Percentiles rank a stretch among this genome's conserved stretches.
phyloP scores from a whole-genome alignment of 306 rosid genomes.

The Ammopiptanthus mongolicus region DNA sequence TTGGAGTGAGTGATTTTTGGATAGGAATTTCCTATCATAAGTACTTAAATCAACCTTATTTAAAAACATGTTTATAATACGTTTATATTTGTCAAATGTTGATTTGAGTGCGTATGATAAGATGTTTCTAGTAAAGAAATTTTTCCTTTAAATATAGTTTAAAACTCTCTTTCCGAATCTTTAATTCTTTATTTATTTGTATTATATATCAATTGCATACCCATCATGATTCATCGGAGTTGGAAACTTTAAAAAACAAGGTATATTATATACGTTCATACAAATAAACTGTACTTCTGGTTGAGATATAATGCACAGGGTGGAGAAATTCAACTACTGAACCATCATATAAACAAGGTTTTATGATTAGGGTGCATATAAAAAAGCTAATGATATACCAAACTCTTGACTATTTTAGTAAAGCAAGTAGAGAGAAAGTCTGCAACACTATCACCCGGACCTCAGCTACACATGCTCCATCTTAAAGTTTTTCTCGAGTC shows the following conservation, averaged over 20 bases:
- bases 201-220: not conserved
- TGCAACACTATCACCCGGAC: not conserved
- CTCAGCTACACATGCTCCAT: conserved; percentile 20
- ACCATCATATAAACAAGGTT: not conserved
- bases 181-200: not conserved
- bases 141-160: not conserved
- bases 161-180: not conserved
- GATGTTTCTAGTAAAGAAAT: too few relatives aligned
- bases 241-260: not conserved
- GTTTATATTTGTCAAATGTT: too few relatives aligned
- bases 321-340: not conserved
- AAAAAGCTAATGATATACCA: not conserved
- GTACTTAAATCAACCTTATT: too few relatives aligned
- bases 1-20: too few relatives aligned
- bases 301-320: not conserved
- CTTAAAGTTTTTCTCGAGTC: conserved; percentile 17
- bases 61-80: too few relatives aligned
- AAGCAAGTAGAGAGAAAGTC: conserved; percentile 14
- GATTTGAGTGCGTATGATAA: too few relatives aligned
- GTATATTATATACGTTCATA: not conserved
- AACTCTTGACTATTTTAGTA: conserved; percentile 27
- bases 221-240: not conserved
- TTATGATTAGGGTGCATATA: not conserved
- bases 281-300: not conserved
- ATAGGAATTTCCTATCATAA: too few relatives aligned